Evolutionary conservation across 2,329 filamentous ascomycete genomes (phyloP), one percentile per base, ranked within the genome.

Genomic region (Alternaria brassicae): DNA sequence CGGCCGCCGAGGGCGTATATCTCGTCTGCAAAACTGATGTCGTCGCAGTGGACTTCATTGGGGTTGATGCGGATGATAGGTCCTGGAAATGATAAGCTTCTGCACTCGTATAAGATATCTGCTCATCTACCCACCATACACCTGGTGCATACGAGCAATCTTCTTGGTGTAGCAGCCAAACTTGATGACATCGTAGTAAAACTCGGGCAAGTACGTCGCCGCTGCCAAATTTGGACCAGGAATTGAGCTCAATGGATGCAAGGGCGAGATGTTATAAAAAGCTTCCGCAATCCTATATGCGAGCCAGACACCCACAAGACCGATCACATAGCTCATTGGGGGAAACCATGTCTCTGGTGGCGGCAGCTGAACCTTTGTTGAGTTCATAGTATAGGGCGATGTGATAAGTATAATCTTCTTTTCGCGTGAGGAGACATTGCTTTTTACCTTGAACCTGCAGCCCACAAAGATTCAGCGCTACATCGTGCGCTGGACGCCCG

Each of bases 191-290:
- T 80, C 77, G 59, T 77, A 70, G 56, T 78, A 79, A 21, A 75
- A 72, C 30, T 79, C 76, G 4, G 76, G 76, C 53, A 66, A 63
- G 25, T 70, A 69, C 1, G 77, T 77, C 19, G 74, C 67, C 9
- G 76, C 77, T 9, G 76, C 73, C 15, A 78, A 42, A 52, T 62
- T 76, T 7, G 74, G 74, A 12, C 75, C 75, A 6, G 75, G 75
- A 32, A 78, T 72, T 25, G 62, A 48, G 21, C 67, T 62, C 19
- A 78, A 47, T 2, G 74, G 74, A 44, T 71, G 67, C 17, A 78
- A 49, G 2, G 67, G 67, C 13, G 69, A 71, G n/a, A 73, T 45
- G 42, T 70, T 70, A 59, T 72, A 71, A 15, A 71, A 12, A 0
- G 63, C 62, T 27, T 68, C 61, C n/a, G 66, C n/a, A 8, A 63